phyloP scores from a whole-genome alignment of 805 yeast genomes.

The Candida sanyiensis region DNA sequence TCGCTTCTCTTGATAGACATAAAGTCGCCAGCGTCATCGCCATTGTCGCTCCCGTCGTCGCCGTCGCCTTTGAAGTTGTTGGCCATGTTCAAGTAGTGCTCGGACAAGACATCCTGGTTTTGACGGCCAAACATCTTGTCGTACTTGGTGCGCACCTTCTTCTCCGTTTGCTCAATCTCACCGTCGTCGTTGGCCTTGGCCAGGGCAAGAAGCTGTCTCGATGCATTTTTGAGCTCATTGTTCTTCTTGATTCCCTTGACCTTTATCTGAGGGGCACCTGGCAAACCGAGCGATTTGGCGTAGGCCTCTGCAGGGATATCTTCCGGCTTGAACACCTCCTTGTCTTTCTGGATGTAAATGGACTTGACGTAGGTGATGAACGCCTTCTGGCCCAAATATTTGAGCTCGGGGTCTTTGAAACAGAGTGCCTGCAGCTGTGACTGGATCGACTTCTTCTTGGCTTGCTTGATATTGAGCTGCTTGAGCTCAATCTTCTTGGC shows the following conservation, averaged over 20 bases:
- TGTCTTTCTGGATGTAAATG: conserved; percentile 79
- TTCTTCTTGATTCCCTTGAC: conserved; percentile 48
- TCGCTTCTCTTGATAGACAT: conserved; percentile 73
- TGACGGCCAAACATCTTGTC: conserved; percentile 94
- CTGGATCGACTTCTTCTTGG: conserved; percentile 66
- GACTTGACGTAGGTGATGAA: conserved; percentile 88
- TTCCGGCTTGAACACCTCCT: conserved; percentile 74
- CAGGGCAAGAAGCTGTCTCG: conserved; percentile 60
- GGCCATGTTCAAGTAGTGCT: conserved; percentile 76
- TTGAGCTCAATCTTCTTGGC: conserved; percentile 63
- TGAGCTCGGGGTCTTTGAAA: conserved; percentile 86
- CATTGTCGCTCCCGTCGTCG: conserved; percentile 38
- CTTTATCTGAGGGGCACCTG: conserved; percentile 93
- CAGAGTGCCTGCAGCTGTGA: conserved; percentile 85
- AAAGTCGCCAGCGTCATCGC: conserved; percentile 64
- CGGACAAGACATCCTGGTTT: conserved; percentile 87
- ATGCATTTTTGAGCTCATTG: conserved; percentile 75
- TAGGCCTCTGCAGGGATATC: conserved; percentile 74
- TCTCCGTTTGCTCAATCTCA: conserved; percentile 34
- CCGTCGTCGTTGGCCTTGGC: conserved; percentile 61
- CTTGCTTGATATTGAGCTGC: conserved; percentile 66
- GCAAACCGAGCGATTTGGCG: conserved; percentile 86
- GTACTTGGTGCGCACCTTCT: conserved; percentile 73
- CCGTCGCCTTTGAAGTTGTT: conserved; percentile 30
- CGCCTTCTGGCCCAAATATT: conserved; percentile 93